Conservation (phyloP, 2,329 filamentous ascomycete genomes). For the Penicillium oxalicum region DNA sequence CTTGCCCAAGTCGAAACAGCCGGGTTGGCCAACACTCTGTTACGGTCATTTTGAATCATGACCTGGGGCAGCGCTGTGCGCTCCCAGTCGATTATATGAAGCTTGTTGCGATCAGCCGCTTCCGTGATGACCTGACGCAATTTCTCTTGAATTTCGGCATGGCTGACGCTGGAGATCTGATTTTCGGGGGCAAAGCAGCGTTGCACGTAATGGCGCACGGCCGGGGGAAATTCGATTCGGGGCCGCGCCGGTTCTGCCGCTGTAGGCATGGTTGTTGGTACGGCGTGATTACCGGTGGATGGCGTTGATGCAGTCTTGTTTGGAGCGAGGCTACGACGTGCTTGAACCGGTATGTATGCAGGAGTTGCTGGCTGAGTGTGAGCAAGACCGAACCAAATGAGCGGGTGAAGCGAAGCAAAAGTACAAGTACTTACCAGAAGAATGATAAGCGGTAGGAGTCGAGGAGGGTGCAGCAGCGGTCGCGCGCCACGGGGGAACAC, state of each 20-base stretch:
- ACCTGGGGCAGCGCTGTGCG: conserved; percentile 77
- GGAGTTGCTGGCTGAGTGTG: conserved; percentile 37
- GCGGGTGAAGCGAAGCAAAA: too few relatives aligned
- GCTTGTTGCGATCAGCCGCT: conserved; percentile 66
- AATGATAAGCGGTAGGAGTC: conserved; percentile 23
- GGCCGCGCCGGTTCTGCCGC: conserved; percentile 40
- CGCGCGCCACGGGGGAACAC: conserved; percentile 36
- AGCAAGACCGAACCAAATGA: conserved; percentile 3
- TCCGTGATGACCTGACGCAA: conserved; percentile 79
- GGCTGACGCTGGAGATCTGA: conserved; percentile 56
- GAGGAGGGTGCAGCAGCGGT: conserved; percentile 27
- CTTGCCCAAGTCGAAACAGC: conserved; percentile 36
- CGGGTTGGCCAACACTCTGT: conserved; percentile 42
- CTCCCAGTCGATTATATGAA: conserved; percentile 76
- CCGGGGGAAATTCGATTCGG: conserved; percentile 68
- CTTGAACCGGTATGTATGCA: conserved; percentile 57
- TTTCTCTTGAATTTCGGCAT: conserved; percentile 71
- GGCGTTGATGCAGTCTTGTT: conserved; percentile 21
- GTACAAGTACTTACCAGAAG: conserved; percentile 26
- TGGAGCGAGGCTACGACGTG: conserved; percentile 55
- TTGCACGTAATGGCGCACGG: conserved; percentile 83
- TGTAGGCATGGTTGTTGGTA: conserved; percentile 23
- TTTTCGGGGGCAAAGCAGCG: conserved; percentile 77
- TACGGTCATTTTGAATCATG: conserved; percentile 67
- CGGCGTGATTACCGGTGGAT: conserved; percentile 17